A percentile compares a stretch with the other conserved stretches of the same genome.
phyloP scores from a whole-genome alignment of 768 basidiomycete genomes.

The Tylopilus balloui region DNA sequence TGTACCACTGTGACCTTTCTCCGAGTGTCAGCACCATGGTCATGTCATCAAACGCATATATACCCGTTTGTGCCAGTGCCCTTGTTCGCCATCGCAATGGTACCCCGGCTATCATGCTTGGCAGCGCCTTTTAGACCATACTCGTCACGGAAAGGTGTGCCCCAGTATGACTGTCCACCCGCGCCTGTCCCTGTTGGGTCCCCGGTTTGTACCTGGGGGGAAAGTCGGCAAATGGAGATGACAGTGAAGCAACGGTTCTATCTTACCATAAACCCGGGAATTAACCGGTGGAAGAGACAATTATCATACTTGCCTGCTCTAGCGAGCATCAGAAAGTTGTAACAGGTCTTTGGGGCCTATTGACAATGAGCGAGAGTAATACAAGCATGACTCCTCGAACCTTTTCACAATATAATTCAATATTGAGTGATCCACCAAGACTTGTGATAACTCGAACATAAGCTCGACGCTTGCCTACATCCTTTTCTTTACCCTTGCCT shows the following conservation, averaged over 20 bases:
- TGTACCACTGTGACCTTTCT: conserved; percentile 83
- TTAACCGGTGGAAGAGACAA: conserved; percentile 85
- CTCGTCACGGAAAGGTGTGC: conserved; percentile 94
- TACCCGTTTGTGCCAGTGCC: conserved; percentile 87
- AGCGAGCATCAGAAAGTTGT: conserved; percentile 96
- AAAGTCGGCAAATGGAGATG: conserved; percentile 2
- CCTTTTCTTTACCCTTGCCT: conserved; percentile 91
- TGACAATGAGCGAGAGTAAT: not conserved
- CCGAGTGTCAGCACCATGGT: not conserved
- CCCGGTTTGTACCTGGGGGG: conserved; percentile 84
- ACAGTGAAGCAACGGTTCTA: not conserved
- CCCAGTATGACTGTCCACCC: conserved; percentile 93
- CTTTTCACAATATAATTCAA: conserved; percentile 88
- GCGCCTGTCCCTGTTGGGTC: conserved; percentile 95
- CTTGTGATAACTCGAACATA: conserved; percentile 96
- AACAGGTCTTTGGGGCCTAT: conserved; percentile 96
- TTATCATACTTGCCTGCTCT: conserved; percentile 86
- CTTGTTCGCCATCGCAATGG: conserved; percentile 93
- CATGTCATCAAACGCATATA: conserved; percentile 11
- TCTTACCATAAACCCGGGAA: conserved; percentile 91
- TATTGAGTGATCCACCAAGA: conserved; percentile 80
- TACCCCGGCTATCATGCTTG: conserved; percentile 80
- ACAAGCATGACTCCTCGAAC: conserved; percentile 32
- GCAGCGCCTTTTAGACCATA: conserved; percentile 83
- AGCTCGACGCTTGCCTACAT: conserved; percentile 84